Percentiles rank a stretch among this genome's conserved stretches.
These are phyloP conservation scores for Phaeosphaeria sp. DNA, from an alignment of 2,329 filamentous ascomycete species.

Conservation along the genomic window DNA sequence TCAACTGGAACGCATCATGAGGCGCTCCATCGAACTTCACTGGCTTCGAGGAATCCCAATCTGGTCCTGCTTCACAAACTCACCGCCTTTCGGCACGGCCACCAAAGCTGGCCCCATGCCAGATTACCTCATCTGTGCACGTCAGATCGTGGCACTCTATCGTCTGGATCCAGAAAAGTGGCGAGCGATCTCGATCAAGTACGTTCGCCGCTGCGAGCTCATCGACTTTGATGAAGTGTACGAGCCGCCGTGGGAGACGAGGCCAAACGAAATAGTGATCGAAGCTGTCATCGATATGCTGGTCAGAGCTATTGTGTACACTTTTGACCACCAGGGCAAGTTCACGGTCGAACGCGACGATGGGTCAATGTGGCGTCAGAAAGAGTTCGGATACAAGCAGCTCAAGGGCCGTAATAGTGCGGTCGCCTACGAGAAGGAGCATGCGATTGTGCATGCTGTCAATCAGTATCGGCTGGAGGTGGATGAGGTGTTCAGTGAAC, in stretches of 20 bases:
- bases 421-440: not conserved
- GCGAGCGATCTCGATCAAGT: not conserved
- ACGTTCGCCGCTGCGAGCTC: not conserved
- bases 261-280: too few relatives aligned
- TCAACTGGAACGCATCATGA: not conserved
- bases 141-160: not conserved
- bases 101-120: not conserved
- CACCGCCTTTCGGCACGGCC: too few relatives aligned
- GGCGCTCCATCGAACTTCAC: not conserved
- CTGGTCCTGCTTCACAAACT: not conserved
- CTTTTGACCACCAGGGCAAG: not conserved
- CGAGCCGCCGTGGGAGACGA: too few relatives aligned
- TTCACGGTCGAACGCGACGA: not conserved
- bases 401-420: not conserved
- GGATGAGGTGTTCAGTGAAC: not conserved
- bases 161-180: not conserved
- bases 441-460: not conserved
- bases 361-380: not conserved
- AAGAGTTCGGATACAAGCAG: not conserved
- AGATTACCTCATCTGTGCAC: not conserved
- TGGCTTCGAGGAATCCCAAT: not conserved
- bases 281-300: not conserved
- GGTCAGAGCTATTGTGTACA: not conserved
- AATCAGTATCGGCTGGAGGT: not conserved
- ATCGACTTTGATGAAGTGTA: too few relatives aligned